Conservation (phyloP, 176 grass and related monocot genomes). For the Eragrostis nindensis region DNA sequence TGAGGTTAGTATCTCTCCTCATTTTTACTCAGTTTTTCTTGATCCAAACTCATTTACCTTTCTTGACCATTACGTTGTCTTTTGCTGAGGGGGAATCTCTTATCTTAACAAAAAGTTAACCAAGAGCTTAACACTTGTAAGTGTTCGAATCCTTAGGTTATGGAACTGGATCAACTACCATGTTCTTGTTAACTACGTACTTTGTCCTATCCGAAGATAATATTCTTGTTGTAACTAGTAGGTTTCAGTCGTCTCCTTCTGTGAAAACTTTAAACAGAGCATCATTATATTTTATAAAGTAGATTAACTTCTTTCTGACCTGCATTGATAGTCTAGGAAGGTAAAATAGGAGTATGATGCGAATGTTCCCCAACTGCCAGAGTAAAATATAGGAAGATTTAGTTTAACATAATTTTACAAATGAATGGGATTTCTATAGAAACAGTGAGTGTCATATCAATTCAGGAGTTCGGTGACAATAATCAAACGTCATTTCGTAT, state of each 20-base stretch:
- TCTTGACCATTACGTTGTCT: neutral
- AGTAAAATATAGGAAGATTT: neutral
- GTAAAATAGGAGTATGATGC: neutral
- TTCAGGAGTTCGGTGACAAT: neutral
- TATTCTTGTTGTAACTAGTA: neutral
- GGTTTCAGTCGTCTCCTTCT: neutral
- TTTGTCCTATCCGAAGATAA: constrained; percentile 11
- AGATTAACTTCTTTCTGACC: neutral
- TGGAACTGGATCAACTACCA: constrained; percentile 7
- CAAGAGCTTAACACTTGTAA: neutral
- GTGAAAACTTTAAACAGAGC: neutral
- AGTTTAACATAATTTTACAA: constrained; percentile 17
- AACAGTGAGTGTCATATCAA: neutral
- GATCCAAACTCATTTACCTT: neutral
- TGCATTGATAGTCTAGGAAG: neutral
- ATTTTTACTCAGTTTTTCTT: neutral
- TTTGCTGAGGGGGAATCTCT: constrained; percentile 7
- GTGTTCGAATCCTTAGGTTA: constrained; percentile 5
- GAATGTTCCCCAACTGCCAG: neutral
- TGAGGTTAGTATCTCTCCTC: constrained; percentile 54
- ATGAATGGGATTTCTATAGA: neutral
- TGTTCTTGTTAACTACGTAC: neutral
- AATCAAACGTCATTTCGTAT: neutral
- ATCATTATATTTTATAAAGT: constrained; percentile 7
- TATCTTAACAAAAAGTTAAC: constrained; percentile 2